Conservation (phyloP, 331 rosid species). For the Malus hybrid region DNA sequence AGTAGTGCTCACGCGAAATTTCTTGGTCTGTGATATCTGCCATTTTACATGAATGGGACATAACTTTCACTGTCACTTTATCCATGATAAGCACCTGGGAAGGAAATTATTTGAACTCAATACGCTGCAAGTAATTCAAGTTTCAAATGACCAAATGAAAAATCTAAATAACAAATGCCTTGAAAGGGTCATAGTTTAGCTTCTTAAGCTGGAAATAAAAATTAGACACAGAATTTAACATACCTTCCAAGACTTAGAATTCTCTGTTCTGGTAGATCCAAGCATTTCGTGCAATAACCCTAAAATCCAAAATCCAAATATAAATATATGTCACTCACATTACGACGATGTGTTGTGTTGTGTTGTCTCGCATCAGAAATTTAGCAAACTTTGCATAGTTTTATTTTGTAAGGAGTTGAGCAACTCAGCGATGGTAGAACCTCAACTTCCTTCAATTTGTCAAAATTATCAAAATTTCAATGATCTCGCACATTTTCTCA, state of each 20-base stretch:
- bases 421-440: no score
- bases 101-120: background rate
- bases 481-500: no score
- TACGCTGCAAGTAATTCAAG: background rate
- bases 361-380: no score
- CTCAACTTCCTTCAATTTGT: no score
- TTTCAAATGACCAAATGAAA: background rate
- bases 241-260: constrained; percentile 94
- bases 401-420: no score
- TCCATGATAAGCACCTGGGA: constrained; percentile 90
- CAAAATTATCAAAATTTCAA: no score
- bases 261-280: constrained; percentile 60
- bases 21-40: constrained; percentile 97
- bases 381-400: no score
- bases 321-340: background rate
- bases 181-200: background rate
- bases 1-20: constrained; percentile 62
- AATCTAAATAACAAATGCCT: background rate
- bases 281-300: constrained; percentile 87
- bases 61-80: constrained; percentile 85
- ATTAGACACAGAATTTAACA: background rate
- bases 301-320: constrained; percentile 12
- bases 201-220: background rate
- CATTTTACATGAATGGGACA: constrained; percentile 96
- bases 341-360: background rate